Conservation (phyloP, 768 basidiomycete species). For the Suillus brevipes region DNA sequence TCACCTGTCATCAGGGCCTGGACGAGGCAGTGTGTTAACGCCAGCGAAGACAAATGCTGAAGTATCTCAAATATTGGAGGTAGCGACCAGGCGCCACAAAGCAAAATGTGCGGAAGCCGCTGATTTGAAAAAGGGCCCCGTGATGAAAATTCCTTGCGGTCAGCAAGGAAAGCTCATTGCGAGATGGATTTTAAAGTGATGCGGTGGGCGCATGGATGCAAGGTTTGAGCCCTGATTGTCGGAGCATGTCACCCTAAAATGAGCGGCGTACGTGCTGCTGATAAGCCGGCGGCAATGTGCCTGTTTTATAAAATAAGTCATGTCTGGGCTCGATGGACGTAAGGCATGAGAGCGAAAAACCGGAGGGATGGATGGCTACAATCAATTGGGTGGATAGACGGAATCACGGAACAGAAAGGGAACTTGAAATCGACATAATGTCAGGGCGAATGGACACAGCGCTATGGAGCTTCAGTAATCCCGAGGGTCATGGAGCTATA, state of each 20-base stretch:
- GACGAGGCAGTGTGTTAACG: not conserved
- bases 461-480: not conserved
- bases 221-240: not conserved
- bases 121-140: not conserved
- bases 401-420: not conserved
- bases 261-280: not conserved
- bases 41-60: not conserved
- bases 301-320: not conserved
- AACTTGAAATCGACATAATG: constrained; percentile 3
- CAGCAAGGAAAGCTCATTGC: not conserved
- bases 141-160: not conserved
- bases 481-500: constrained; percentile 1
- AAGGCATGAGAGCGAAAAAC: not conserved
- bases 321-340: not conserved
- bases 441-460: not conserved
- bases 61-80: not conserved
- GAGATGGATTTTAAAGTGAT: not conserved
- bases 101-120: not conserved
- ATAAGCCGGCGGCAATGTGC: constrained; percentile 8
- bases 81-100: constrained; percentile 2
- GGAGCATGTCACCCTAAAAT: constrained; percentile 1
- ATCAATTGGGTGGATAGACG: not conserved
- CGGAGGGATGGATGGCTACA: not conserved
- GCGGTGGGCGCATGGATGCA: not conserved
- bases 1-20: constrained; percentile 2